phyloP scores from a whole-genome alignment of 2,329 filamentous ascomycete genomes.

The Mollisiaceae sp. region DNA sequence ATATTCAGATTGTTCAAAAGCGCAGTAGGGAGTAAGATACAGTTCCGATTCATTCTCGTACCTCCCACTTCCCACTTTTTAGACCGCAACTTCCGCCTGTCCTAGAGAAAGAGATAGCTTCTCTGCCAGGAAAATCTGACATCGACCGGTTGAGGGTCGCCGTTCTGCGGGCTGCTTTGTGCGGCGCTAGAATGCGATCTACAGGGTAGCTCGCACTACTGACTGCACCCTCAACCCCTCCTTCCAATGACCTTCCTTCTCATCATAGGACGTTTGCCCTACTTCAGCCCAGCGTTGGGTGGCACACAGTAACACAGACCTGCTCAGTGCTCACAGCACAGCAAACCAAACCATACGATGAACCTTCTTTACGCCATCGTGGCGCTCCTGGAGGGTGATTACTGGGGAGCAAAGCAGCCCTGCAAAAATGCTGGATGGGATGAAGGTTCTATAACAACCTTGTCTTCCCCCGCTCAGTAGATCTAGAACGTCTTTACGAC shows the following conservation, averaged over 20 bases:
- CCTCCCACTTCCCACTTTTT: not conserved
- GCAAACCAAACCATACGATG: not conserved
- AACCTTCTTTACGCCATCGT: not conserved
- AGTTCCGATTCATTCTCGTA: not conserved
- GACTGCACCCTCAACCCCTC: not conserved
- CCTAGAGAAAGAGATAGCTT: too few relatives aligned
- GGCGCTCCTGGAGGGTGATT: not conserved
- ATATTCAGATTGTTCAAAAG: too few relatives aligned
- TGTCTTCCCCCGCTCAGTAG: not conserved
- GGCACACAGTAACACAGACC: not conserved
- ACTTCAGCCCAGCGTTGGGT: slow-evolving; percentile 1
- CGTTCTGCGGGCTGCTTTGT: not conserved
- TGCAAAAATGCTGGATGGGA: not conserved
- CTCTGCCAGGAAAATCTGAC: not conserved
- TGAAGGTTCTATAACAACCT: not conserved
- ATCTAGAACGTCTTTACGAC: not conserved
- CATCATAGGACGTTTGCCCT: not conserved
- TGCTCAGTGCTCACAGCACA: not conserved
- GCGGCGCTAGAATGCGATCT: not conserved
- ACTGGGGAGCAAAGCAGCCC: not conserved
- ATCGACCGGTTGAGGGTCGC: not conserved
- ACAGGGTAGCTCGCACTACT: not conserved
- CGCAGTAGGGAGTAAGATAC: too few relatives aligned
- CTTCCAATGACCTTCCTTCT: not conserved
- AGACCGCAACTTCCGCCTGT: not conserved